Percentiles rank a stretch among this genome's conserved stretches.
Evolutionary conservation across 2,329 filamentous ascomycete genomes (phyloP).

Genomic region (Aureobasidium lini): DNA sequence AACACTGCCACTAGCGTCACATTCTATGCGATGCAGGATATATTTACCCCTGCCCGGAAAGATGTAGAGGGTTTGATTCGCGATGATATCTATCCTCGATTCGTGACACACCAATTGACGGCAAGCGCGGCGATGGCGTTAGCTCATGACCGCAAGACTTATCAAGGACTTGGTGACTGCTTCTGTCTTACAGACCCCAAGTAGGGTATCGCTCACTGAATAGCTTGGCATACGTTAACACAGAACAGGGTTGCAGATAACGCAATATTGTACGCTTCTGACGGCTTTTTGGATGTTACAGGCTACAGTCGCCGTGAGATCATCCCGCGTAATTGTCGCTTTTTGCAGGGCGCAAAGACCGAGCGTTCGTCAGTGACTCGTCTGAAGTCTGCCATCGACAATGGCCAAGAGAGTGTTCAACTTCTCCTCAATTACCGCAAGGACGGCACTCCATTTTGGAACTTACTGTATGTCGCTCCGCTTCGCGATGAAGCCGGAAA

Average conservation of each 20-base stretch:
- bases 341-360: conserved; percentile 44
- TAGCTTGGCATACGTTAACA: not conserved
- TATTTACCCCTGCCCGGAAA: conserved; percentile 38
- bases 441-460: conserved; percentile 49
- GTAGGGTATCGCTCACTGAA: conserved; percentile 16
- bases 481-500: conserved; percentile 43
- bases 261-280: conserved; percentile 43
- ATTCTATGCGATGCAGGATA: conserved; percentile 40
- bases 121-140: conserved; percentile 41
- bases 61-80: conserved; percentile 40
- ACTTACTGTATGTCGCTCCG: conserved; percentile 48
- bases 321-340: conserved; percentile 43
- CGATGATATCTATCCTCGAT: conserved; percentile 44
- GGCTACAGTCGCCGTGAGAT: conserved; percentile 43
- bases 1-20: conserved; percentile 39
- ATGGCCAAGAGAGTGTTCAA: conserved; percentile 41
- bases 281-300: conserved; percentile 46
- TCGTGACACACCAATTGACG: conserved; percentile 47
- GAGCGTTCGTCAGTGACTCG: conserved; percentile 36
- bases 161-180: conserved; percentile 50
- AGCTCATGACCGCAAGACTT: conserved; percentile 34
- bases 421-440: conserved; percentile 46
- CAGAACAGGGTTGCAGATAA: conserved; percentile 36
- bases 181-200: conserved; percentile 51
- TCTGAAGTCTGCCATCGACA: conserved; percentile 36